Percentiles rank a stretch among this genome's conserved stretches.
phyloP scores from a whole-genome alignment of 1,284 basidiomycete species.

The Cryptococcus neoformans region DNA sequence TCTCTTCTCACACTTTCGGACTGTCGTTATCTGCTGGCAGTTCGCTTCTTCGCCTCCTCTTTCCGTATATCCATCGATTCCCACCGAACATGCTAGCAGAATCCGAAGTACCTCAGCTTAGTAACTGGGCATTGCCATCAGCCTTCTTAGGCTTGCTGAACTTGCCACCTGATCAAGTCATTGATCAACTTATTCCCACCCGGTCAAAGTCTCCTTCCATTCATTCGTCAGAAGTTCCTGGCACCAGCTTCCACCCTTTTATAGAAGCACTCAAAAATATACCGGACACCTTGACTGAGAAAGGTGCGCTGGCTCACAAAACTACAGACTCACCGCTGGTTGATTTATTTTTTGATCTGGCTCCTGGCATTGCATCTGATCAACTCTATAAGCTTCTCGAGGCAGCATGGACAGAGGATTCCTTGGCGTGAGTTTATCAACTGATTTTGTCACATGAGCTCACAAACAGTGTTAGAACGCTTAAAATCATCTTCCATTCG shows the following conservation, averaged over 20 bases:
- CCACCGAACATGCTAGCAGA: too few species aligned
- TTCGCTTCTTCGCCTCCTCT: too few species aligned
- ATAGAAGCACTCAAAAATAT: slow-evolving; percentile 15
- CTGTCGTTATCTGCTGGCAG: too few species aligned
- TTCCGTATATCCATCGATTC: too few species aligned
- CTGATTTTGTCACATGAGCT: not conserved
- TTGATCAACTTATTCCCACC: not conserved
- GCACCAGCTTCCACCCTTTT: slow-evolving; percentile 8
- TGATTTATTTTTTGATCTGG: slow-evolving; percentile 26
- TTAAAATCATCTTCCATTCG: slow-evolving; percentile 30
- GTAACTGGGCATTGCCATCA: not conserved
- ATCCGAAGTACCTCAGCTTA: too few species aligned
- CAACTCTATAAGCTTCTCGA: slow-evolving; percentile 16
- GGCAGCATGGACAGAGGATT: slow-evolving; percentile 22
- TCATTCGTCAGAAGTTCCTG: not conserved
- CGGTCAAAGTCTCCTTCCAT: not conserved
- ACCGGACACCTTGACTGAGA: slow-evolving; percentile 17
- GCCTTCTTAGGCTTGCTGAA: not conserved
- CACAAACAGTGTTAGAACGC: slow-evolving; percentile 14
- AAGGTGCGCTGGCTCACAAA: slow-evolving; percentile 18
- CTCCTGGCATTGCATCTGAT: slow-evolving; percentile 11
- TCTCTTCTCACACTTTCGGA: too few species aligned
- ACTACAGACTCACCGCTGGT: slow-evolving; percentile 19
- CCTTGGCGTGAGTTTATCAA: slow-evolving; percentile 17
- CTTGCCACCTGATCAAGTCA: not conserved